Evolutionary conservation across 139 green algal genomes (phyloP).

Genomic region (Medakamo hakoo): DNA sequence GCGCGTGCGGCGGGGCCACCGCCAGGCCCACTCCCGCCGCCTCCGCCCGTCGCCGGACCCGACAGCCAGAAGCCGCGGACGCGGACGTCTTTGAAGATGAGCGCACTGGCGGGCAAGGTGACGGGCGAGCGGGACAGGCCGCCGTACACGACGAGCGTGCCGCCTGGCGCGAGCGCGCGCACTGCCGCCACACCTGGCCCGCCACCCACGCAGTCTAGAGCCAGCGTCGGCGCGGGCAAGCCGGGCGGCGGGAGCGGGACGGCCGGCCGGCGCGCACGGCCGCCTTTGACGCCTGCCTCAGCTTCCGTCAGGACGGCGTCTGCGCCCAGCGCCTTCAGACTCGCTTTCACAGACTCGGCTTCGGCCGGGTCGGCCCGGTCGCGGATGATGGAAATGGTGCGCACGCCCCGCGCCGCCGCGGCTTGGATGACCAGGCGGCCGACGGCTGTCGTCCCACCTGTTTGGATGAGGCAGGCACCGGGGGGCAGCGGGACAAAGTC

Average conservation of each 20-base stretch:
- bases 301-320: no score
- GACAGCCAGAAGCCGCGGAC: conserved; percentile 69
- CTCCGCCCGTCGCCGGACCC: conserved; percentile 7
- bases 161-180: conserved; percentile 14
- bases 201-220: conserved; percentile 64
- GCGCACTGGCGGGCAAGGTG: conserved; percentile 34
- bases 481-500: conserved; percentile 55
- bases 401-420: conserved; percentile 40
- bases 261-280: no score
- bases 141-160: conserved; percentile 72
- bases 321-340: background rate
- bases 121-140: conserved; percentile 72
- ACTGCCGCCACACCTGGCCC: background rate
- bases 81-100: conserved; percentile 82
- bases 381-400: conserved; percentile 74
- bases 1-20: background rate
- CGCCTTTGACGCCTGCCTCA: no score
- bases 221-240: conserved; percentile 34
- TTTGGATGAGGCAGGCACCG: conserved; percentile 82
- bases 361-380: conserved; percentile 27
- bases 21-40: background rate
- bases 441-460: conserved; percentile 65
- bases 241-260: conserved; percentile 15
- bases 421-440: conserved; percentile 79
- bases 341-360: background rate